Base-by-base conservation (phyloP, 441 rosid species). In the Adansonia rubrostipa region DNA sequence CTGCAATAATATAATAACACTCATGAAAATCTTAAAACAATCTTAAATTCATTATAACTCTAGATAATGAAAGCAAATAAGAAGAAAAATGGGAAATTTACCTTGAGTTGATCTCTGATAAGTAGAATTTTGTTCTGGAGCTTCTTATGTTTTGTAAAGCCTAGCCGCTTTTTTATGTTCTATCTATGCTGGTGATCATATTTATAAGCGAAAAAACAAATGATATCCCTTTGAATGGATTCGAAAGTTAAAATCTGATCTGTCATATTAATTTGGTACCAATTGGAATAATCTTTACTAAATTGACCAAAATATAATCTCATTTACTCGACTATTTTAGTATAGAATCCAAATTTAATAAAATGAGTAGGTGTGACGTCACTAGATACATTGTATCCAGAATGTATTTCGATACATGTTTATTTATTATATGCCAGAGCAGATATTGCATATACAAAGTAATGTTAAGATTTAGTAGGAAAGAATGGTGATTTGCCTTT, bases 101-200 rank as follows among this genome's bases (percentile, higher is more conserved):
- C 64, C 64, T 53, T 9, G 4, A 54, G 2, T 24, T n/a, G n/a
- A 71, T 71, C 15, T 54, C n/a, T 4, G 28, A 53, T 8, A 28
- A 40, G 8, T 7, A 0, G 28, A 51, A 71, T n/a, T 0, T 53
- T 0, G 3, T 33, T 71, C 2, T 1, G 6, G 9, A 54, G 24
- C 0, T 71, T 54, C 1, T 2, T 2, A 54, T 62, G 47, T 9
- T 45, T 13, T 22, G 0, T 13, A 13, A 13, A 70, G 9, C 5
- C 13, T 6, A 22, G 4, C 3, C 7, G 1, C 1, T 6, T 1
- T 22, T 48, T 11, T 1, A 10, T 4, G 22, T 15, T 70, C 2
- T 70, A 0, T 22, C 10, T 47, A 1, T 0, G 3, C 0, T 0
- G 1, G 1, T 3, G 0, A 70, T 3, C 0, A 13, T 19, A 48